A percentile compares a stretch with the other conserved stretches of the same genome.
Conservation (phyloP, 2,329 filamentous ascomycete genomes). For the Trichoderma aggressivum region DNA sequence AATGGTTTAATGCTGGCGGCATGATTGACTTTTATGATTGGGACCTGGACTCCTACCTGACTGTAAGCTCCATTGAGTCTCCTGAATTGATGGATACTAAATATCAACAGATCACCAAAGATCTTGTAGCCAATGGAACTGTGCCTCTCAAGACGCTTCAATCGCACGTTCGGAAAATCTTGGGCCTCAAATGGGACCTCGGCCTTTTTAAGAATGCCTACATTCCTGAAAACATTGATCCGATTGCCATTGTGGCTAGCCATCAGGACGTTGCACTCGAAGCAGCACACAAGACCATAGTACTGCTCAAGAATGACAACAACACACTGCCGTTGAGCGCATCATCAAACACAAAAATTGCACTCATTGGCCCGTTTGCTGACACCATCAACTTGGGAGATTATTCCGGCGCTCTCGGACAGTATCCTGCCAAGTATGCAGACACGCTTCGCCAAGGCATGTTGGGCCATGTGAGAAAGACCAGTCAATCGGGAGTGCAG, state of each 20-base stretch:
- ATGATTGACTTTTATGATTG: conserved; percentile 19
- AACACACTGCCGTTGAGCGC: neutral
- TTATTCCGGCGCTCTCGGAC: conserved; percentile 13
- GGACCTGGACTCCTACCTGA: conserved; percentile 7
- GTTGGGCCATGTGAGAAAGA: conserved; percentile 2
- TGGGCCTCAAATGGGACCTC: conserved; percentile 18
- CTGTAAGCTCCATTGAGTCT: neutral
- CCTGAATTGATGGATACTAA: neutral
- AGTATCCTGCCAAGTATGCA: conserved; percentile 11
- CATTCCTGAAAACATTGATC: conserved; percentile 12
- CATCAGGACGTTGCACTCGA: conserved; percentile 13
- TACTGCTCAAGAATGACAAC: conserved; percentile 17
- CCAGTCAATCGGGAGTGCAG: neutral
- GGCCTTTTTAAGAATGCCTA: conserved; percentile 15
- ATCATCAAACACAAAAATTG: neutral
- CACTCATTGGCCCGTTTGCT: conserved; percentile 12
- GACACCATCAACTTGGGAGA: conserved; percentile 14
- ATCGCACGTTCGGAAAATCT: conserved; percentile 8
- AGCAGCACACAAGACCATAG: conserved; percentile 16
- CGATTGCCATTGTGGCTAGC: conserved; percentile 7
- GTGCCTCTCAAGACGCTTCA: conserved; percentile 6
- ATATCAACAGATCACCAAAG: neutral
- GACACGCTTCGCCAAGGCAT: conserved; percentile 2
- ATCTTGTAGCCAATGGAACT: conserved; percentile 9
- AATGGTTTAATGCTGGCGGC: conserved; percentile 18